Evolutionary conservation across 805 yeast species (phyloP), one percentile per base, ranked within the genome.

Genomic region (Ogataea zsoltii): DNA sequence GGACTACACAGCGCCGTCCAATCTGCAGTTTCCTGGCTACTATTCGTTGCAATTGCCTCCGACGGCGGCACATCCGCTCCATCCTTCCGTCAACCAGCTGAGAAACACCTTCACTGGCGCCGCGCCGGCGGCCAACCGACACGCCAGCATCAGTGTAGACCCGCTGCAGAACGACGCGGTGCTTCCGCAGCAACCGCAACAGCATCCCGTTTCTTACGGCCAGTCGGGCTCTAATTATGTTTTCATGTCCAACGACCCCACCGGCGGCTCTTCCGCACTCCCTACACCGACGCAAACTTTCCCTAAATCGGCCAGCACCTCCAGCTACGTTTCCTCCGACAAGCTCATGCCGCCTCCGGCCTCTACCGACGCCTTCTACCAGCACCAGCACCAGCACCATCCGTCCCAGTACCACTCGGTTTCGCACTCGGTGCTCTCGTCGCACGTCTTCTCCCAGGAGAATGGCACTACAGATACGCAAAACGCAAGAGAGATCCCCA

Each of bases 251-350:
- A 41, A 26, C 15, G 44, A 41, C 5, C 14, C 33, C 15, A 15
- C 17, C 11, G 7, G 4, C 11, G 40, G 30, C 32, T 28, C 45
- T 12, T 19, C 33, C 30, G 28, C 43, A 7, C 45, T 46, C 14
- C 47, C 48, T n/a, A 44, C 53, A 6, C 48, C 49, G 15, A 50
- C 46, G 21, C 50, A 49, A 29, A 26, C 49, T 3, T 30, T 38
- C 30, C 38, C 35, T 14, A 45, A 41, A 18, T 19, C 36, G 21
- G 33, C 32, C 36, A 19, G 36, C 17, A 17, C 44, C 17, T 36
- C 41, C 46, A 17, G 15, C 16, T 25, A 15, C 45, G 21, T 26
- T 17, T 14, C 36, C 15, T 10, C 23, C 17, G 49, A 46, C 33
- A 45, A 43, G 17, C 12, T 33, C 17, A 23, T 26, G 15, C 21